Evolutionary conservation across 306 rosid genomes (phyloP).

Genomic region (Prunus padus): DNA sequence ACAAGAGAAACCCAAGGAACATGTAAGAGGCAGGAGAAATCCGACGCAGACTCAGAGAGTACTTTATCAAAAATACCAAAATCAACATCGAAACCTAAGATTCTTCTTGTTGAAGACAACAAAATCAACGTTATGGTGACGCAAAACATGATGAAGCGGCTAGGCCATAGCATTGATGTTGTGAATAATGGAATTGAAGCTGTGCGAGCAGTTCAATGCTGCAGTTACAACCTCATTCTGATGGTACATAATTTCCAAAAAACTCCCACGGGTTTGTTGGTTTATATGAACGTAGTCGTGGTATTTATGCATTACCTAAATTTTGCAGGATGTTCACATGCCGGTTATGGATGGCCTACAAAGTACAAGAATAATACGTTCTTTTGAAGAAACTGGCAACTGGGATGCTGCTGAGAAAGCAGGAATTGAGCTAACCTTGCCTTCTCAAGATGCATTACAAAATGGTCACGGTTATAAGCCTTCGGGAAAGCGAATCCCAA

Average conservation of each 20-base stretch:
- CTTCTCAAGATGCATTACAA: slow-evolving; percentile 26
- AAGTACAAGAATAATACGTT: slow-evolving; percentile 84
- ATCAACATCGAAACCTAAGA: slow-evolving; percentile 47
- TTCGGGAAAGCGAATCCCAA: slow-evolving; percentile 51
- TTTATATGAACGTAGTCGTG: not conserved
- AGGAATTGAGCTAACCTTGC: slow-evolving; percentile 50
- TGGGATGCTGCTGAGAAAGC: slow-evolving; percentile 79
- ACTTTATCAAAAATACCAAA: slow-evolving; percentile 34
- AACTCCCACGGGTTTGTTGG: not conserved
- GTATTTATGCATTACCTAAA: not conserved
- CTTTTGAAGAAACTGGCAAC: slow-evolving; percentile 79
- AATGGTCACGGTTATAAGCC: slow-evolving; percentile 18
- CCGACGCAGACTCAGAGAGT: slow-evolving; percentile 30
- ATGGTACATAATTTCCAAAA: slow-evolving; percentile 55
- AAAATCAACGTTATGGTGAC: slow-evolving; percentile 92
- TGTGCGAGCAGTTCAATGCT: slow-evolving; percentile 60
- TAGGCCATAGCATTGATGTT: slow-evolving; percentile 80
- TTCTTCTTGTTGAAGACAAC: slow-evolving; percentile 94
- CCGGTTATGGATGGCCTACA: slow-evolving; percentile 94
- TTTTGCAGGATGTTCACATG: slow-evolving; percentile 84
- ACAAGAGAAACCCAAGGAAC: slow-evolving; percentile 34
- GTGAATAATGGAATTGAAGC: slow-evolving; percentile 90
- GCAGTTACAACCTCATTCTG: slow-evolving; percentile 61
- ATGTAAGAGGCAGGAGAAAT: slow-evolving; percentile 40
- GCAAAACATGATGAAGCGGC: slow-evolving; percentile 83